Evolutionary conservation across 768 basidiomycete species (phyloP).

Genomic region (Lyophyllum shimeji): DNA sequence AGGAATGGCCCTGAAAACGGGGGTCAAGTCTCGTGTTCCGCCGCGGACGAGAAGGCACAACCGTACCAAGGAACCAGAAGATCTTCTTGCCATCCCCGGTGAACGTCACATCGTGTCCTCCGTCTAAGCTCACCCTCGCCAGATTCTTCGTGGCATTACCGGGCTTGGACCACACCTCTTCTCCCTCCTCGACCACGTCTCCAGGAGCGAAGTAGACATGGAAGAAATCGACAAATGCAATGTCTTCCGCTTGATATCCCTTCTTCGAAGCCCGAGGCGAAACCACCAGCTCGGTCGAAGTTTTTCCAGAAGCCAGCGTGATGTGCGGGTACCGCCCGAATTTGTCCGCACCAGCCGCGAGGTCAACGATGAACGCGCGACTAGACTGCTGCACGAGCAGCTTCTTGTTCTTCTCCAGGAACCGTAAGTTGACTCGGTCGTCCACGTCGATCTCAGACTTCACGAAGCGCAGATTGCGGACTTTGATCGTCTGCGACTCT

Average conservation of each 20-base stretch:
- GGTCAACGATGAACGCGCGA: slow-evolving; percentile 49
- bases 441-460: slow-evolving; percentile 48
- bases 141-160: slow-evolving; percentile 63
- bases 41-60: background rate
- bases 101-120: slow-evolving; percentile 69
- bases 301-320: slow-evolving; percentile 52
- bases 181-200: slow-evolving; percentile 34
- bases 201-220: slow-evolving; percentile 61
- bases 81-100: slow-evolving; percentile 62
- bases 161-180: slow-evolving; percentile 67
- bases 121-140: slow-evolving; percentile 66
- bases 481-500: slow-evolving; percentile 28
- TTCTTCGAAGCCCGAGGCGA: slow-evolving; percentile 27
- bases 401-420: slow-evolving; percentile 51
- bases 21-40: background rate
- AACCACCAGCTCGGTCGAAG: slow-evolving; percentile 56
- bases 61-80: slow-evolving; percentile 74
- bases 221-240: slow-evolving; percentile 71
- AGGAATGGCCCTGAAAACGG: slow-evolving; percentile 52
- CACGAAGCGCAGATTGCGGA: slow-evolving; percentile 51
- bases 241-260: slow-evolving; percentile 28
- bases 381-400: slow-evolving; percentile 60
- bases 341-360: slow-evolving; percentile 44
- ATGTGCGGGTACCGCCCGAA: slow-evolving; percentile 47
- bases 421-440: slow-evolving; percentile 49